phyloP scores from a whole-genome alignment of 257 asterid species.

The Petunia axillaris region DNA sequence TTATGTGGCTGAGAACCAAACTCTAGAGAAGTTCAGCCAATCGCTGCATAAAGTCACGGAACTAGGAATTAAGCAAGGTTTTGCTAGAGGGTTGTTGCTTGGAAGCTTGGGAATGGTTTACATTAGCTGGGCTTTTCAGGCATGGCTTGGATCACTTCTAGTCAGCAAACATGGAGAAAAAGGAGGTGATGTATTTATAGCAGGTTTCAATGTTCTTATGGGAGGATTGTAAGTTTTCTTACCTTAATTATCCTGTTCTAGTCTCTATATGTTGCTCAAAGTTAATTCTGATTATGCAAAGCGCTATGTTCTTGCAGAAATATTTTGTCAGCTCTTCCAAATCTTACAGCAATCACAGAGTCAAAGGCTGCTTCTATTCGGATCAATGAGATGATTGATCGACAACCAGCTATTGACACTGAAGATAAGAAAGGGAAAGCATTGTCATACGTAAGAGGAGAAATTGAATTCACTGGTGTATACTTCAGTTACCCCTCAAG shows the following conservation, averaged over 20 bases:
- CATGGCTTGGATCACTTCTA: constrained; percentile 74
- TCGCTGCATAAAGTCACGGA: constrained; percentile 70
- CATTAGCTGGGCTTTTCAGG: constrained; percentile 86
- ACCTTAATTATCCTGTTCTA: not conserved
- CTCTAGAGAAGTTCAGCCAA: constrained; percentile 61
- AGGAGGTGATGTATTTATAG: constrained; percentile 81
- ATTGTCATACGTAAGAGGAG: constrained; percentile 75
- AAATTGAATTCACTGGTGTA: constrained; percentile 65
- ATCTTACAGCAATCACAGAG: constrained; percentile 79
- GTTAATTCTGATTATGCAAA: not conserved
- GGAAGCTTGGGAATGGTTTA: constrained; percentile 82
- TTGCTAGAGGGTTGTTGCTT: constrained; percentile 80
- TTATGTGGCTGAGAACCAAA: constrained; percentile 66
- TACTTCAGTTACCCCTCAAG: constrained; percentile 77
- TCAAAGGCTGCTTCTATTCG: constrained; percentile 72
- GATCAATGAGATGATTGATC: constrained; percentile 75
- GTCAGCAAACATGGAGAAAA: constrained; percentile 68
- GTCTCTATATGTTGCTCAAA: not conserved
- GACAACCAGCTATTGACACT: constrained; percentile 58
- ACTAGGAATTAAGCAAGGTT: constrained; percentile 72
- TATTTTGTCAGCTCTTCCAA: constrained; percentile 73
- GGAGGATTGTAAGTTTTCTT: constrained; percentile 68
- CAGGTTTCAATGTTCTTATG: constrained; percentile 89
- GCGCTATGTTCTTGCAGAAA: constrained; percentile 46
- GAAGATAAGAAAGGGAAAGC: constrained; percentile 86